A percentile compares a stretch with the other conserved stretches of the same genome.
Evolutionary conservation across 768 basidiomycete genomes (phyloP).

Genomic region (Lyophyllum decastes): DNA sequence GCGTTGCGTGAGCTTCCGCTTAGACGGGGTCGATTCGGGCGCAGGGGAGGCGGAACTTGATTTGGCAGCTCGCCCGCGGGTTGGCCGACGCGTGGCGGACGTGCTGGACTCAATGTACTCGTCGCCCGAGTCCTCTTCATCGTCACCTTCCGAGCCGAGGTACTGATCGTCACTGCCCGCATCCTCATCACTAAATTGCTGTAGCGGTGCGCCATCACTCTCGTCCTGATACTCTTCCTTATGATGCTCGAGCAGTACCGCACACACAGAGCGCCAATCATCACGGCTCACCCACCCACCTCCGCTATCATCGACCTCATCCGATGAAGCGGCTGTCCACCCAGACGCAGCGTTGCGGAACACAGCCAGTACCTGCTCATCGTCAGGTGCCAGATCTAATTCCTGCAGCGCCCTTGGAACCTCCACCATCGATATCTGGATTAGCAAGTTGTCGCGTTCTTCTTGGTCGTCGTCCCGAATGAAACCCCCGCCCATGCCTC

Average conservation of each 20-base stretch:
- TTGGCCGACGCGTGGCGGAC: slow-evolving; percentile 20
- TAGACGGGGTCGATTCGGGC: slow-evolving; percentile 5
- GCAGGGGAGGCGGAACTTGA: slow-evolving; percentile 7
- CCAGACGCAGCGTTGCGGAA: slow-evolving; percentile 78
- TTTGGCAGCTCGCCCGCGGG: slow-evolving; percentile 7
- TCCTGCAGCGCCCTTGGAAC: slow-evolving; percentile 63
- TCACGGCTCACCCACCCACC: slow-evolving; percentile 51
- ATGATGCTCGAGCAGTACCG: slow-evolving; percentile 61
- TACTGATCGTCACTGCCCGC: slow-evolving; percentile 20
- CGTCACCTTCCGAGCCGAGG: slow-evolving; percentile 13
- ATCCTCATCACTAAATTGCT: slow-evolving; percentile 23
- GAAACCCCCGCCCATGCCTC: not conserved
- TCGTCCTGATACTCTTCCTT: slow-evolving; percentile 27
- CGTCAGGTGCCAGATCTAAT: slow-evolving; percentile 70
- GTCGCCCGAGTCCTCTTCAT: slow-evolving; percentile 28
- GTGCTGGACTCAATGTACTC: slow-evolving; percentile 31
- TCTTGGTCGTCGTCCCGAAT: slow-evolving; percentile 9
- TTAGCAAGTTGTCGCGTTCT: slow-evolving; percentile 17
- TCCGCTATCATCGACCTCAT: slow-evolving; percentile 13
- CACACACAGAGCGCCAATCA: slow-evolving; percentile 83
- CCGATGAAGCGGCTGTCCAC: slow-evolving; percentile 46
- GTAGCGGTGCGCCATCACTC: slow-evolving; percentile 25
- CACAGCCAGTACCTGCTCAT: slow-evolving; percentile 69
- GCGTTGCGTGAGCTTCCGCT: slow-evolving; percentile 41
- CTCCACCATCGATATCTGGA: slow-evolving; percentile 52